Evolutionary conservation across 2,329 filamentous ascomycete genomes (phyloP), one percentile per base, ranked within the genome.

Genomic region (Arthrobotrys iridis): DNA sequence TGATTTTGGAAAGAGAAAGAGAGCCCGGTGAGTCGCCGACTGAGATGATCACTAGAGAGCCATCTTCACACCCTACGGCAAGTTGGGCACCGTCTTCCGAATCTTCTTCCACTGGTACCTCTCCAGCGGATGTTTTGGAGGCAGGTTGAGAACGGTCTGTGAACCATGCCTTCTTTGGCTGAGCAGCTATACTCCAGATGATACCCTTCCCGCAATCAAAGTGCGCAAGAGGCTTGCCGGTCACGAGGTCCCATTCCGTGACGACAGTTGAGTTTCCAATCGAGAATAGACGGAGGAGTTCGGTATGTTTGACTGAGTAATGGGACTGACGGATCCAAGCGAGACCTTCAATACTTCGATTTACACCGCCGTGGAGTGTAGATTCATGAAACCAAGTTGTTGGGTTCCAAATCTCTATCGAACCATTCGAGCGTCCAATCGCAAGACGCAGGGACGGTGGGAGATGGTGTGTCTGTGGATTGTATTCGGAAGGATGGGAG

Each of bases 371-470:
- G 35, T 88, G 87, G 58, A 98, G 90, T 75, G 93, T 89, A 40
- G 89, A 89, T 84, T 99, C 95, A 82, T 98, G 95, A 77, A 93
- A 87, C 95, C 95, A 99, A 76, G 86, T 85, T 77, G 88, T 84
- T 2, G 94, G 93, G 82, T 97, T 97, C 95, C 95, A 99, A 78
- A 99, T 93, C 83, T 99, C 95, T 79, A 99, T 95, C 81, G 97
- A 92, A 79, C 95, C 95, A 82, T 98, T 97, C 71, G 92, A 91
- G 78, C 95, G 90, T 74, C 95, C 95, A 79, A 99, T 88, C 1
- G 95, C 95, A 64, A 98, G 87, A 78, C 93, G 89, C 65, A 93
- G 86, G 60, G 86, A 88, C 76, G 85, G 87, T 20, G 86, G 85
- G 78, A 77, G 81, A 80, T 78, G 83, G 83, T 81, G 82, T 84